These are phyloP conservation scores for Boletus sp. DNA, from an alignment of 768 basidiomycete species.

Conservation along the genomic window DNA sequence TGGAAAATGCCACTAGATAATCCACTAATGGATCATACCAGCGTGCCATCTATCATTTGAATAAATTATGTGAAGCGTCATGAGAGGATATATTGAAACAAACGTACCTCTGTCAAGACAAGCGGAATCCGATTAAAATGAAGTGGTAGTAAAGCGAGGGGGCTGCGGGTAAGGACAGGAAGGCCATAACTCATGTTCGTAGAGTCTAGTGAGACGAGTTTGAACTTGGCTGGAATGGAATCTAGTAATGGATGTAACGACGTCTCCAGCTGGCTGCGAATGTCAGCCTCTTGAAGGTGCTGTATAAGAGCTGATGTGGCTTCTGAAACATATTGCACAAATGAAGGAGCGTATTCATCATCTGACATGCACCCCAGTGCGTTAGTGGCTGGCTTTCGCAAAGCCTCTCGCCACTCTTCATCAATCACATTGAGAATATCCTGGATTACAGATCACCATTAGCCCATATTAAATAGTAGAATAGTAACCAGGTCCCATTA, in stretches of 20 bases:
- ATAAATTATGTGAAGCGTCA: no score
- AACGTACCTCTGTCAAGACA: neutral
- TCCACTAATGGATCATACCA: conserved; percentile 1
- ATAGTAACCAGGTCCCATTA: no score
- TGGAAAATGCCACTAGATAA: neutral
- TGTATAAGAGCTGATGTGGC: neutral
- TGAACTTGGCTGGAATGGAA: neutral
- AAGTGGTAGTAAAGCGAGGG: neutral
- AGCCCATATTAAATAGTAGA: no score
- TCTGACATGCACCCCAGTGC: neutral
- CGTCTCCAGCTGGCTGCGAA: neutral
- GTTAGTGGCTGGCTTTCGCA: neutral
- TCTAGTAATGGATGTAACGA: neutral
- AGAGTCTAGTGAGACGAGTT: neutral
- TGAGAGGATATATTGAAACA: no score
- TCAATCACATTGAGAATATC: neutral
- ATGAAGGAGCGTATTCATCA: neutral
- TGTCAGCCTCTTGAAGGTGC: neutral
- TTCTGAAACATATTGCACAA: neutral
- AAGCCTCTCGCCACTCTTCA: neutral
- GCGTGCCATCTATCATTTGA: no score
- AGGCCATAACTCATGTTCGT: neutral
- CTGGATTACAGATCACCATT: neutral
- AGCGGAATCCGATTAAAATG: neutral
- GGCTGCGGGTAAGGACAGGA: neutral